Conservation (phyloP, 1,284 basidiomycete genomes). For the Trametes sp. region DNA sequence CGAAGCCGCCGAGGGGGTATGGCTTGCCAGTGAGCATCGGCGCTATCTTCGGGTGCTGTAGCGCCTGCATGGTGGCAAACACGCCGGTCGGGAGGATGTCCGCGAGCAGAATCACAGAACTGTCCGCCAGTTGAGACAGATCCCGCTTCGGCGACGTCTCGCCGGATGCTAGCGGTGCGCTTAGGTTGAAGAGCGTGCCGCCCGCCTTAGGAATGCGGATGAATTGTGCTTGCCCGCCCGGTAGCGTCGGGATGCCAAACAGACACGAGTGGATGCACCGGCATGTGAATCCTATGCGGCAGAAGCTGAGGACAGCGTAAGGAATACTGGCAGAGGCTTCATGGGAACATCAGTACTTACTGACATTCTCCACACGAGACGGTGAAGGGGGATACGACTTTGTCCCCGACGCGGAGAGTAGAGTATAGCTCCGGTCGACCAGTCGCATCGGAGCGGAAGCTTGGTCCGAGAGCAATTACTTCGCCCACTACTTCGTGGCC, state of each 20-base stretch:
- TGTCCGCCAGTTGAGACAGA: conserved; percentile 27
- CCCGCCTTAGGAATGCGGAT: conserved; percentile 83
- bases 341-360: conserved; percentile 50
- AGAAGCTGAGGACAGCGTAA: conserved; percentile 59
- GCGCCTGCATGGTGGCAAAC: conserved; percentile 76
- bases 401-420: conserved; percentile 78
- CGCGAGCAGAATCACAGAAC: conserved; percentile 46
- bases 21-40: conserved; percentile 62
- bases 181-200: conserved; percentile 78
- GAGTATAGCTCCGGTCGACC: conserved; percentile 69
- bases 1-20: conserved; percentile 58
- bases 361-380: conserved; percentile 84
- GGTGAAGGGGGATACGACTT: conserved; percentile 90
- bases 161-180: conserved; percentile 49
- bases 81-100: conserved; percentile 84
- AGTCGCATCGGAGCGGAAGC: conserved; percentile 53
- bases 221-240: conserved; percentile 90
- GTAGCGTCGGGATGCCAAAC: conserved; percentile 77
- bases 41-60: conserved; percentile 74
- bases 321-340: not conserved
- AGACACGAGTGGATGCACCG: conserved; percentile 74
- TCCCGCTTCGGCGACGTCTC: conserved; percentile 35
- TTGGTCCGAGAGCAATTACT: conserved; percentile 75
- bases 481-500: conserved; percentile 90
- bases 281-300: conserved; percentile 78